Evolutionary conservation across 2,329 filamentous ascomycete genomes (phyloP).

Genomic region (Stagonosporopsis rhizophila): DNA sequence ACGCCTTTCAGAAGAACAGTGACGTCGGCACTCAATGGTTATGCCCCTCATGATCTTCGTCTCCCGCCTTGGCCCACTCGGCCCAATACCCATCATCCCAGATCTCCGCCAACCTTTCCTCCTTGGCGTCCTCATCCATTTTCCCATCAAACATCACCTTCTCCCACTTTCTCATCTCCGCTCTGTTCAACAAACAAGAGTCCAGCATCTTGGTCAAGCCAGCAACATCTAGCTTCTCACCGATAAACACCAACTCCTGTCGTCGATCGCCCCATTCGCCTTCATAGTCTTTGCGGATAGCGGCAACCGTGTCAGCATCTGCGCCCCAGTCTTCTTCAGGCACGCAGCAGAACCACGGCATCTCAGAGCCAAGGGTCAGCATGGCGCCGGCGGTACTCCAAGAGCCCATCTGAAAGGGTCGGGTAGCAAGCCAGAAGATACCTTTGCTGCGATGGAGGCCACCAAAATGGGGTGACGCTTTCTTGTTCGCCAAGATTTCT

Average conservation of each 20-base stretch:
- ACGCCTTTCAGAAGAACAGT: background rate
- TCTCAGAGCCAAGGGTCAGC: constrained; percentile 65
- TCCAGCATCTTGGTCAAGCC: constrained; percentile 64
- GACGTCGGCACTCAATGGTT: background rate
- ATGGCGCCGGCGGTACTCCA: constrained; percentile 72
- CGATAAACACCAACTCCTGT: constrained; percentile 78
- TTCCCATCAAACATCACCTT: constrained; percentile 45
- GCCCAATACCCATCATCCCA: constrained; percentile 69
- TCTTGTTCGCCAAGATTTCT: constrained; percentile 63
- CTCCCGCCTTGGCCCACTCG: constrained; percentile 52
- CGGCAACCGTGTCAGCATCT: constrained; percentile 56
- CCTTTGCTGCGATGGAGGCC: constrained; percentile 70
- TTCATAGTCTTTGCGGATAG: constrained; percentile 59
- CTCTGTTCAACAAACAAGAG: constrained; percentile 66
- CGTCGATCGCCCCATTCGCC: constrained; percentile 70
- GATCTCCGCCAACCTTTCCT: constrained; percentile 56
- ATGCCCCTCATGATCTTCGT: constrained; percentile 27
- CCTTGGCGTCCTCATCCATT: constrained; percentile 49
- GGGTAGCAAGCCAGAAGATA: constrained; percentile 66
- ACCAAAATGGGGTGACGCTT: constrained; percentile 59
- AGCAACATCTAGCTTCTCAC: constrained; percentile 65
- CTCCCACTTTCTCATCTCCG: constrained; percentile 58
- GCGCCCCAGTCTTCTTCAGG: constrained; percentile 60
- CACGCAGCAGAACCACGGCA: constrained; percentile 67
- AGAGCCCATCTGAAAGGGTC: constrained; percentile 63